These are phyloP conservation scores for Turnera subulata DNA, from an alignment of 345 rosid genomes.

Conservation along the genomic window DNA sequence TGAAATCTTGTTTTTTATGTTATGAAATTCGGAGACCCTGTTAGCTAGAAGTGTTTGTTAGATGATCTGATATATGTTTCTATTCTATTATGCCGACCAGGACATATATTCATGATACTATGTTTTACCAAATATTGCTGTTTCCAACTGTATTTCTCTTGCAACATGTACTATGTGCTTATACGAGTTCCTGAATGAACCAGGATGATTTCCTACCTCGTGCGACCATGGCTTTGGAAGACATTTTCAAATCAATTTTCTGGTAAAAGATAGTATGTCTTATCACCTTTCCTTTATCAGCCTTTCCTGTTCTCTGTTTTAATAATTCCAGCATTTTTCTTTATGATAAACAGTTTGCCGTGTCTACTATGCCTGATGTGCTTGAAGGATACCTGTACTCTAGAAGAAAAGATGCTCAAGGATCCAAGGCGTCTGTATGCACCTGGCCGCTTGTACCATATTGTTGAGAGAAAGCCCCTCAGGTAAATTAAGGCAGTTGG, in stretches of 20 bases:
- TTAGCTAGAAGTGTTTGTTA: background rate
- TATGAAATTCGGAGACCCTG: background rate
- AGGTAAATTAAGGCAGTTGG: conserved; percentile 38
- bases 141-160: too few relatives aligned
- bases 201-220: conserved; percentile 98
- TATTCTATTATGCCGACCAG: background rate
- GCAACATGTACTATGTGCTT: conserved; percentile 11
- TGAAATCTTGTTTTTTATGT: background rate
- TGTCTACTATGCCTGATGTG: conserved; percentile 81
- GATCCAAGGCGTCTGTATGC: conserved; percentile 87
- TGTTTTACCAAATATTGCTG: too few relatives aligned
- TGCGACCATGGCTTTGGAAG: conserved; percentile 73
- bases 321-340: conserved; percentile 1
- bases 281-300: conserved; percentile 23
- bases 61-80: background rate
- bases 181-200: conserved; percentile 25
- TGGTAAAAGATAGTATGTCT: conserved; percentile 65
- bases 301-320: background rate
- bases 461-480: conserved; percentile 75
- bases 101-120: too few relatives aligned
- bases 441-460: conserved; percentile 93
- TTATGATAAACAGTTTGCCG: conserved; percentile 66
- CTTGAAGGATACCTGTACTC: conserved; percentile 88
- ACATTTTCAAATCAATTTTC: conserved; percentile 73
- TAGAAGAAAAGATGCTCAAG: conserved; percentile 73